Evolutionary conservation across 345 rosid genomes (phyloP), one percentile per base, ranked within the genome.

Genomic region (Geranium rotundifolium): DNA sequence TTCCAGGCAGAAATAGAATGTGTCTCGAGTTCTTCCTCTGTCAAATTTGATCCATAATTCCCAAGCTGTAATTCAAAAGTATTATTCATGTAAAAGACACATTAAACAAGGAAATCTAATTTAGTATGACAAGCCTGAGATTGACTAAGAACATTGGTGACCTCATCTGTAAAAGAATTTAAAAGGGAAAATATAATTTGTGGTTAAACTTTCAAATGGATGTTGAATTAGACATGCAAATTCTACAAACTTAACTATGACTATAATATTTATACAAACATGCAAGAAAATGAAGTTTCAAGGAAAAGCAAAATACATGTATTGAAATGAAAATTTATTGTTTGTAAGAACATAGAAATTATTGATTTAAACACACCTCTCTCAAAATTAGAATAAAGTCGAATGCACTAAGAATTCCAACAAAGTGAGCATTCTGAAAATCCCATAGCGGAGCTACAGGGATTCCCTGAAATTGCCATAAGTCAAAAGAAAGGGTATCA

Each of bases 1-100:
- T 95, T 95, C 99, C 99, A 95, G 59, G 97, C 97, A 54, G 97
- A 84, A 76, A 95, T 90, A n/a, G 96, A 84, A 75, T 71, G 95
- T 3, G 84, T 81, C 58, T 87, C 95, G 55, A 87, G 84, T 71
- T 87, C 90, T 75, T 87, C 95, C 85, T 87, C 95, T 1, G 88
- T 87, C 76, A 87, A 70, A 74, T 81, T 82, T 56, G 95, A 81
- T 39, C 95, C 86, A 81, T 70, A 81, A 71, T 72, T 83, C 61
- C 88, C 86, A 66, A 87, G 88, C 95, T 87, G 86, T 69, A 76
- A 65, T 50, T 31, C 34, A 65, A 61, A 16, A 49, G 17, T 23
- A 19, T 30, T 29, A 54, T 18, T 29, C 34, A n/a, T 18, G 17
- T 12, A 49, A 52, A 62, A 16, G 29, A 30, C 65, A 7, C 29